Evolutionary conservation across 257 asterid genomes (phyloP), one percentile per base, ranked within the genome.

Genomic region (Ocimum tenuiflorum): DNA sequence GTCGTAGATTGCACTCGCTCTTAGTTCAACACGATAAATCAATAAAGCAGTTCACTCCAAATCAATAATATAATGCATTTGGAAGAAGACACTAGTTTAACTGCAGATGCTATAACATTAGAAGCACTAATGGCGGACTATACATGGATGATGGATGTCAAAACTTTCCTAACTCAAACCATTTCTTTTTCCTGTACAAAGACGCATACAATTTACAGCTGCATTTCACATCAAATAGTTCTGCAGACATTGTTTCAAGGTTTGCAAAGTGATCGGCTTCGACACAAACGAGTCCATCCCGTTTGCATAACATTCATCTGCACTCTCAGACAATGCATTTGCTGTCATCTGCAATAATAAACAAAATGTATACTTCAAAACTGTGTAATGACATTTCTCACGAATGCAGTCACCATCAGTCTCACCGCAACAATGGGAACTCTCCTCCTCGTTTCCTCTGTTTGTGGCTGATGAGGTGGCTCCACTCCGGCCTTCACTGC

Each of bases 241-340:
- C 54, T 86, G 81, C 17, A 88, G 78, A 75, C 96, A 85, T 65
- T 86, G 88, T 85, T 79, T 86, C 69, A 88, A 74, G 73, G 75
- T 88, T 58, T 86, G 94, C 53, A 85, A 84, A 7, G 88, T 86
- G 6, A 88, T 77, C 10, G 97, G 96, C 76, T 91, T 91, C 43
- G 95, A 86, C 29, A 91, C 94, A 63, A 88, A 91, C 33, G 97
- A 91, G 72, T 88, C 97, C 97, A 88, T 91, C 47, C 97, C 97
- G 59, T 83, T 91, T 17, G 94, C 91, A 63, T 72, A 88, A 68
- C 97, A 91, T 75, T 91, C 96, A 0, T 88, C 95, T 33, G 88
- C 95, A 64, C 97, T 91, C 70, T 91, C 97, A 5, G 95, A 85
- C 43, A 83, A 68, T 10, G 96, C 73, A 69, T 91, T 91, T 15